A percentile compares a stretch with the other conserved stretches of the same genome.
phyloP scores from a whole-genome alignment of 78 protist genomes.

The Dictyostelium capitatum region DNA sequence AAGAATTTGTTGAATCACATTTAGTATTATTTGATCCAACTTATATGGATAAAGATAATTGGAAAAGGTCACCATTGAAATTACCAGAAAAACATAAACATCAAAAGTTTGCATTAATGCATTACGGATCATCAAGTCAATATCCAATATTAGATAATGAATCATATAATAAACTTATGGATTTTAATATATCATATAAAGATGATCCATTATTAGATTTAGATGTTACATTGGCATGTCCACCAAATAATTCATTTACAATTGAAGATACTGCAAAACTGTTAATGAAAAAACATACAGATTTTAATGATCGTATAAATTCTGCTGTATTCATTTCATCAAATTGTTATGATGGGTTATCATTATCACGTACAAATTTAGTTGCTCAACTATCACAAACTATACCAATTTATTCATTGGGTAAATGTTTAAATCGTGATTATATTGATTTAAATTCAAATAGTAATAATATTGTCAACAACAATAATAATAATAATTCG shows the following conservation, averaged over 20 bases:
- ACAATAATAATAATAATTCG: background rate
- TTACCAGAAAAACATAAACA: slow-evolving; percentile 48
- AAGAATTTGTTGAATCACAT: background rate
- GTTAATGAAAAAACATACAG: background rate
- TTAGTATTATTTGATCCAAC: slow-evolving; percentile 49
- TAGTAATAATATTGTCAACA: background rate
- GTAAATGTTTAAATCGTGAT: slow-evolving; percentile 18
- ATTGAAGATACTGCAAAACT: background rate
- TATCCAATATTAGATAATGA: background rate
- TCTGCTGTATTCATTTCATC: slow-evolving; percentile 41
- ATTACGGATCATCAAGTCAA: slow-evolving; percentile 12
- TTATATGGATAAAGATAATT: slow-evolving; percentile 28
- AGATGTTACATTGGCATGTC: slow-evolving; percentile 46
- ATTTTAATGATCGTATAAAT: background rate
- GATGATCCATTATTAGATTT: background rate
- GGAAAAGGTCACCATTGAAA: slow-evolving; percentile 37
- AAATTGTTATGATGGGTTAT: slow-evolving; percentile 34
- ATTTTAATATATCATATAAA: background rate
- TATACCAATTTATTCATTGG: slow-evolving; percentile 22
- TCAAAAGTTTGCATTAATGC: slow-evolving; percentile 27
- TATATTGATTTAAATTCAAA: no score
- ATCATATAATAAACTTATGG: background rate
- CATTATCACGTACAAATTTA: slow-evolving; percentile 19
- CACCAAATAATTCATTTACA: background rate
- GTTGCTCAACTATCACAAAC: background rate